A percentile compares a stretch with the other conserved stretches of the same genome.
phyloP scores from a whole-genome alignment of 495 filamentous ascomycete genomes.

The Lepraria neglecta region DNA sequence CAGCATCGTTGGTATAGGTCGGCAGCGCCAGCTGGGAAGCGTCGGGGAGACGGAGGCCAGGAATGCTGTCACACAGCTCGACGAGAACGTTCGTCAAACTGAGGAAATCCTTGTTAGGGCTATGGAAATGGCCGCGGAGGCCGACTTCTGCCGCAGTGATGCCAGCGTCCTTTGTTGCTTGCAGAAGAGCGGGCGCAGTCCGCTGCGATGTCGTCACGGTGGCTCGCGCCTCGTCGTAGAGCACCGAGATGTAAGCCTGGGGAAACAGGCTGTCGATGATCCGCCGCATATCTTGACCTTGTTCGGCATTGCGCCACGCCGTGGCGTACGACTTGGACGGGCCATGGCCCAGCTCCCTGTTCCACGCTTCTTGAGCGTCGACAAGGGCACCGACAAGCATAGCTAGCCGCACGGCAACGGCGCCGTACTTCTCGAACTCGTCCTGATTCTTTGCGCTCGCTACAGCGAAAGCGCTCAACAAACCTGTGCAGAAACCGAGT shows the following conservation, averaged over 20 bases:
- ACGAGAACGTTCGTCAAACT: no score
- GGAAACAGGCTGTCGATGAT: slow-evolving; percentile 29
- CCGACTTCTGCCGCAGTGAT: slow-evolving; percentile 34
- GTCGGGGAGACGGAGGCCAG: slow-evolving; percentile 37
- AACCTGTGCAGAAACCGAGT: slow-evolving; percentile 39
- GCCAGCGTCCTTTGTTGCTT: slow-evolving; percentile 35
- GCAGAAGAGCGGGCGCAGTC: slow-evolving; percentile 26
- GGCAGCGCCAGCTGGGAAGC: slow-evolving; percentile 32
- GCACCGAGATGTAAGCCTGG: slow-evolving; percentile 43
- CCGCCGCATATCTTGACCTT: slow-evolving; percentile 22
- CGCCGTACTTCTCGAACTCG: slow-evolving; percentile 31
- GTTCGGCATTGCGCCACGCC: slow-evolving; percentile 29
- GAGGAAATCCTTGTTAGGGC: no score
- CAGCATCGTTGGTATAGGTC: slow-evolving; percentile 32
- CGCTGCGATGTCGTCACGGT: slow-evolving; percentile 32
- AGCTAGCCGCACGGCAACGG: slow-evolving; percentile 34
- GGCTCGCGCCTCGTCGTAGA: slow-evolving; percentile 38
- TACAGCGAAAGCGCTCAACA: slow-evolving; percentile 36
- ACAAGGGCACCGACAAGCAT: slow-evolving; percentile 32
- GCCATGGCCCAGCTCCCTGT: not conserved
- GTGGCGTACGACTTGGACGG: slow-evolving; percentile 27
- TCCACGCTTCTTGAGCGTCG: slow-evolving; percentile 33
- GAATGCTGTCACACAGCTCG: slow-evolving; percentile 7
- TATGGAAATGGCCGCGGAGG: slow-evolving; percentile 37
- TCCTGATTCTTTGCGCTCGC: slow-evolving; percentile 22